These are phyloP conservation scores for Alternaria sp. DNA, from an alignment of 2,329 filamentous ascomycete species.

Conservation along the genomic window DNA sequence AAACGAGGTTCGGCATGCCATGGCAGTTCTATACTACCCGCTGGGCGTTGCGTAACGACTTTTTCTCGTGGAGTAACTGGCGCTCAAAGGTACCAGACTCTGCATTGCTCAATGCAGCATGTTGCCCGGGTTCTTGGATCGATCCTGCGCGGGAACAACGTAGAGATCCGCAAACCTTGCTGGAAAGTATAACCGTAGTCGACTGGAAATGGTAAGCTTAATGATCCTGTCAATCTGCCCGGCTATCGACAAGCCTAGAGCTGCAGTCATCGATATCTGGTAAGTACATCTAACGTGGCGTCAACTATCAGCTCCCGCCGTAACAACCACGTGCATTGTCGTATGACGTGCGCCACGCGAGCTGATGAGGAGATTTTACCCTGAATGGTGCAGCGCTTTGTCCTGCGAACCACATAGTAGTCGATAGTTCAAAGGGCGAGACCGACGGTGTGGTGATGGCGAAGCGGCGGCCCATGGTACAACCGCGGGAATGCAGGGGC, in stretches of 20 bases:
- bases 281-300: not conserved
- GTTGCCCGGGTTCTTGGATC: not conserved
- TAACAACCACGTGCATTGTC: not conserved
- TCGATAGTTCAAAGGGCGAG: not conserved
- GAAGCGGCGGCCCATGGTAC: not conserved
- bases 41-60: not conserved
- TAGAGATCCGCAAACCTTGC: not conserved
- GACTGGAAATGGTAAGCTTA: not conserved
- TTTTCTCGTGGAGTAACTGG: not conserved
- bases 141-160: not conserved
- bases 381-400: not conserved
- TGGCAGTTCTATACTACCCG: not conserved
- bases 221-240: not conserved
- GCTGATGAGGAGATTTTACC: too few relatives aligned
- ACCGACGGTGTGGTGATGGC: not conserved
- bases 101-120: not conserved
- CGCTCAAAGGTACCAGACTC: not conserved
- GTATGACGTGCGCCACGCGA: not conserved
- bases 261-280: not conserved
- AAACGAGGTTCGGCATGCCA: not conserved
- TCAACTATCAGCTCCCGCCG: not conserved
- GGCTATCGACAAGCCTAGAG: not conserved
- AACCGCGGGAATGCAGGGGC: not conserved
- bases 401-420: not conserved
- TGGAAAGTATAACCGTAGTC: not conserved